A percentile compares a stretch with the other conserved stretches of the same genome.
phyloP scores from a whole-genome alignment of 225 moss, liverwort and hornwort species.

The Polytrichum commune region DNA sequence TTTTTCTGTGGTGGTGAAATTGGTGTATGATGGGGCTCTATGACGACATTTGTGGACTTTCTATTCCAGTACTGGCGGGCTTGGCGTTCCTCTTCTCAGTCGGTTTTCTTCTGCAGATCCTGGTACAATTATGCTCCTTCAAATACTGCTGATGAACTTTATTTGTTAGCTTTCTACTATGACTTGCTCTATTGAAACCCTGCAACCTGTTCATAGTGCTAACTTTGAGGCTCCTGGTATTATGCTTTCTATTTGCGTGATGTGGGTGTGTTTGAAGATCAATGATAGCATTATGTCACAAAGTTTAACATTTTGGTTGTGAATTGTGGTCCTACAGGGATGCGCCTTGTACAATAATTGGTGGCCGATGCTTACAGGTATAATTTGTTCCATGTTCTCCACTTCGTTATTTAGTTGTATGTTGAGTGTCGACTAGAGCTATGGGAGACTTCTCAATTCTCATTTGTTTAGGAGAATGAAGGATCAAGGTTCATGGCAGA shows the following conservation, averaged over 20 bases:
- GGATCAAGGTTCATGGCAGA: no score
- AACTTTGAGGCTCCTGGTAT: no score
- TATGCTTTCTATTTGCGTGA: no score
- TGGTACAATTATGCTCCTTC: slow-evolving; percentile 44
- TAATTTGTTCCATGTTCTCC: neutral
- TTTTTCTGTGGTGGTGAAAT: slow-evolving; percentile 18
- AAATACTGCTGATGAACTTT: no score
- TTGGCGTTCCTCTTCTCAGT: slow-evolving; percentile 97
- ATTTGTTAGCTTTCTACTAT: neutral
- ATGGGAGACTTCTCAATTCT: no score
- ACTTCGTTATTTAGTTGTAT: neutral
- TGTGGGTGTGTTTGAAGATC: no score
- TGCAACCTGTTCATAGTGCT: no score
- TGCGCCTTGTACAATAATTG: slow-evolving; percentile 93
- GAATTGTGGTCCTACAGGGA: slow-evolving; percentile 40
- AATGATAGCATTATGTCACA: neutral
- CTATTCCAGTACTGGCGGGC: slow-evolving; percentile 69
- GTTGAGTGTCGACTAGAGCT: no score
- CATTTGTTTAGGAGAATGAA: no score
- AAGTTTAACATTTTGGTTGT: neutral
- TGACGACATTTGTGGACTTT: slow-evolving; percentile 36
- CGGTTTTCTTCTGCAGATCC: slow-evolving; percentile 91
- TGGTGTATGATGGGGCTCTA: slow-evolving; percentile 23
- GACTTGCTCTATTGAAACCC: neutral
- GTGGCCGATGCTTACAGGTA: slow-evolving; percentile 99